Conservation (phyloP, 2,329 filamentous ascomycete genomes). For the Alternaria burnsii region DNA sequence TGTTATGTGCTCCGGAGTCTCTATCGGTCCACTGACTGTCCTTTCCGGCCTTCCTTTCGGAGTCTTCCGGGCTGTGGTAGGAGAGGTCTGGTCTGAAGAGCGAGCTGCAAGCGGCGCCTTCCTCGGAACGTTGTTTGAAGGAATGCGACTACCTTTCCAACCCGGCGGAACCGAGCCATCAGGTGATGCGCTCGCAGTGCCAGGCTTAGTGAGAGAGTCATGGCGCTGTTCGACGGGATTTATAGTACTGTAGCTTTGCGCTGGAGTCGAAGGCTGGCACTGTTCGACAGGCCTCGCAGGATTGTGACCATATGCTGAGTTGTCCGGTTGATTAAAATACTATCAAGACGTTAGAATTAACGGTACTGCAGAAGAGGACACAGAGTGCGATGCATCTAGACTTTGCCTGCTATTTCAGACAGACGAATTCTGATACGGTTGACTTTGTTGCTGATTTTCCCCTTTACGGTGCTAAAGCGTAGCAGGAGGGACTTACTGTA, state of each 20-base stretch:
- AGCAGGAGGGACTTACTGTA: not conserved
- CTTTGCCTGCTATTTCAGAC: not conserved
- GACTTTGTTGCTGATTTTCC: not conserved
- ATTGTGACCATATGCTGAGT: not conserved
- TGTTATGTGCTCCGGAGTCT: not conserved
- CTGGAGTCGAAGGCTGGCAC: not conserved
- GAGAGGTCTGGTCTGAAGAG: not conserved
- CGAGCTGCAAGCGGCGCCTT: slow-evolving; percentile 11
- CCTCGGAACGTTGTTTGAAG: not conserved
- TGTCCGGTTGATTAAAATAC: not conserved
- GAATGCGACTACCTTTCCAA: slow-evolving; percentile 1
- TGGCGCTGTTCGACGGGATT: not conserved
- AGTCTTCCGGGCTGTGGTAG: not conserved
- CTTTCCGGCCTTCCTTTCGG: not conserved
- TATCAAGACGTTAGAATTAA: not conserved
- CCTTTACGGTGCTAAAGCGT: not conserved
- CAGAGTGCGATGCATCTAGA: not conserved
- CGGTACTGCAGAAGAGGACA: not conserved
- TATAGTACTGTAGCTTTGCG: not conserved
- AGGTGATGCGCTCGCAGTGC: not conserved
- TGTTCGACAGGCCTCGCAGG: not conserved
- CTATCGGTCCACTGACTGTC: not conserved
- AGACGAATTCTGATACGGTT: not conserved
- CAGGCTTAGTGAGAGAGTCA: not conserved
- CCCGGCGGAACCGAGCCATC: not conserved